phyloP scores from a whole-genome alignment of 192 early-diverging fungal species.

The Entomortierella chlamydospora region DNA sequence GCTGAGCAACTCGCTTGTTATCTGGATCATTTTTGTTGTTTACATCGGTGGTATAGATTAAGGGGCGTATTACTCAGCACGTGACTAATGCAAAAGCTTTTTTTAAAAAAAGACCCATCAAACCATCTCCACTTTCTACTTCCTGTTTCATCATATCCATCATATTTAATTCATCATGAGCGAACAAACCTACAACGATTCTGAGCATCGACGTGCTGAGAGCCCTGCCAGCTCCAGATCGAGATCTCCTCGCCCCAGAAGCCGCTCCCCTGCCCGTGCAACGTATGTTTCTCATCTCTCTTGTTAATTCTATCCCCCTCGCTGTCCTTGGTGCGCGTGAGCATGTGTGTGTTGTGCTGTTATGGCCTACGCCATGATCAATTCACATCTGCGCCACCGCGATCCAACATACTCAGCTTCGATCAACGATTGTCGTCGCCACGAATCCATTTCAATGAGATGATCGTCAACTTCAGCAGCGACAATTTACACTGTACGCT shows the following conservation, averaged over 20 bases:
- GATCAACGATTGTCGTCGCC: not conserved
- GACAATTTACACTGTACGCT: not conserved
- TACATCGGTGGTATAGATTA: conserved; percentile 18
- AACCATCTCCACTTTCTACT: not conserved
- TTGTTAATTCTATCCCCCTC: no score
- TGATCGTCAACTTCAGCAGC: not conserved
- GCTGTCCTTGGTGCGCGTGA: no score
- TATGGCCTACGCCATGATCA: not conserved
- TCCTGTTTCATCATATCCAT: not conserved
- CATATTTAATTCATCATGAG: conserved; percentile 21
- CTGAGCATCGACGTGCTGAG: conserved; percentile 38
- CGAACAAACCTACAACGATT: conserved; percentile 43
- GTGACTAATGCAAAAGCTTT: conserved; percentile 14
- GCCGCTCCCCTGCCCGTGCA: conserved; percentile 44
- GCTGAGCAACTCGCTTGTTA: not conserved
- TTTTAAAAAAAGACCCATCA: not conserved
- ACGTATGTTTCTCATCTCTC: conserved; percentile 17
- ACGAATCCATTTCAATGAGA: not conserved
- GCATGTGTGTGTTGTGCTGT: no score
- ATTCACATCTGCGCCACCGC: not conserved
- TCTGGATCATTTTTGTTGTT: not conserved
- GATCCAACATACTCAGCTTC: not conserved
- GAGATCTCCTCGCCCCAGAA: conserved; percentile 50
- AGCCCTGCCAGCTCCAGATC: conserved; percentile 48
- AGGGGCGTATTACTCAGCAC: conserved; percentile 2